Evolutionary conservation across 2,329 filamentous ascomycete genomes (phyloP).

Genomic region (Neofusicoccum laricinum): DNA sequence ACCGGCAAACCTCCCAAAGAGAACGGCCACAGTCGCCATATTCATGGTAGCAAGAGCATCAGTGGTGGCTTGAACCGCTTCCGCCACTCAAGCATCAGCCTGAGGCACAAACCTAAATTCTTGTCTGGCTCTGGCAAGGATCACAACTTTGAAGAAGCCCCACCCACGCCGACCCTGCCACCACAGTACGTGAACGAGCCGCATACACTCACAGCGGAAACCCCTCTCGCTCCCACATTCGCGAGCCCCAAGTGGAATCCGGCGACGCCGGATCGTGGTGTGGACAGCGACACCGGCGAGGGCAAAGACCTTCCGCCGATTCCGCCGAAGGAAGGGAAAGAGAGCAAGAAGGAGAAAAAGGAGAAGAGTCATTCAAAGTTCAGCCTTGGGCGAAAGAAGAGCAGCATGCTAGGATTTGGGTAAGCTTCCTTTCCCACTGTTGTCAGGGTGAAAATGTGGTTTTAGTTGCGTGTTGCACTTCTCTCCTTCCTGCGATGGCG

Average conservation of each 20-base stretch:
- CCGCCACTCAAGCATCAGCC: slow-evolving; percentile 70
- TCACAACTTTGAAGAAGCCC: slow-evolving; percentile 23
- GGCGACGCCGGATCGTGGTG: neutral
- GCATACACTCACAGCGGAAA: neutral
- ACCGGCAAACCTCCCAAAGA: slow-evolving; percentile 23
- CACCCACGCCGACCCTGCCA: slow-evolving; percentile 24
- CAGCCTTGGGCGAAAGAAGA: slow-evolving; percentile 67
- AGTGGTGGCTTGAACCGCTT: slow-evolving; percentile 60
- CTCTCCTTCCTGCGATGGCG: neutral
- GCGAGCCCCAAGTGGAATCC: slow-evolving; percentile 5
- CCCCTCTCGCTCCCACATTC: neutral
- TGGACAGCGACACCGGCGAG: slow-evolving; percentile 6
- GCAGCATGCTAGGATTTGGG: slow-evolving; percentile 14
- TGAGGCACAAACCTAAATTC: slow-evolving; percentile 72
- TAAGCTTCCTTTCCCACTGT: neutral
- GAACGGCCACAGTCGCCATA: slow-evolving; percentile 13
- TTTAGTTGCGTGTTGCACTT: neutral
- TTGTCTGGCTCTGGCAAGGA: slow-evolving; percentile 50
- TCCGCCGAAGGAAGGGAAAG: slow-evolving; percentile 17
- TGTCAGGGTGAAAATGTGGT: neutral
- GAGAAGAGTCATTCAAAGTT: slow-evolving; percentile 57
- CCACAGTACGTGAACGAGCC: slow-evolving; percentile 6
- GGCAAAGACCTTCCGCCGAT: slow-evolving; percentile 15
- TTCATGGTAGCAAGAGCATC: slow-evolving; percentile 24
- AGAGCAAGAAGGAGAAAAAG: slow-evolving; percentile 49